These are phyloP conservation scores for Paulownia fortunei DNA, from an alignment of 257 asterid species.

Conservation along the genomic window DNA sequence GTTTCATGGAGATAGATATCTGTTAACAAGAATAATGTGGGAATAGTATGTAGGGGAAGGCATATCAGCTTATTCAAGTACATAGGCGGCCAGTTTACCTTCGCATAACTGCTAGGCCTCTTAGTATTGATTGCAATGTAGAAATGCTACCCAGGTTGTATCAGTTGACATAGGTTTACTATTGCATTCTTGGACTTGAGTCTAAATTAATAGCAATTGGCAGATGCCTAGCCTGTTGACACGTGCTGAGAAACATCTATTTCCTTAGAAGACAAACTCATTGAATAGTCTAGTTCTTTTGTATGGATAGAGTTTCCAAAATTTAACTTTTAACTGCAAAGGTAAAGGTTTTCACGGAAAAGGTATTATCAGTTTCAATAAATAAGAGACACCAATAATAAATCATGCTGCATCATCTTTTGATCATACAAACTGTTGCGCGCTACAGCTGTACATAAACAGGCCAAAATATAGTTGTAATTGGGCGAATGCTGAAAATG, in stretches of 20 bases:
- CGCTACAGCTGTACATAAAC: background rate
- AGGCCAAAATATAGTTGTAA: background rate
- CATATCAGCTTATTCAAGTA: background rate
- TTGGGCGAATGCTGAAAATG: background rate
- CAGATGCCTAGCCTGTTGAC: background rate
- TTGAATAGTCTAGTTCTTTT: background rate
- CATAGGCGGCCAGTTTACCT: background rate
- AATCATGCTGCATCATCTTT: background rate
- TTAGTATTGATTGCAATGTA: background rate
- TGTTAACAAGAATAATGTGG: background rate
- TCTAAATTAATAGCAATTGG: background rate
- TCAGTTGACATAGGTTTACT: background rate
- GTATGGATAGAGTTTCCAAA: background rate
- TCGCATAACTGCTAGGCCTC: background rate
- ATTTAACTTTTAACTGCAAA: background rate
- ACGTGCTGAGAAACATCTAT: background rate
- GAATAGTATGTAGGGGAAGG: background rate
- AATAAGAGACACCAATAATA: background rate
- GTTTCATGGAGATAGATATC: no score
- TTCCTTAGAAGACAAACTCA: background rate
- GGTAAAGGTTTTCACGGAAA: background rate
- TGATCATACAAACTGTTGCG: background rate
- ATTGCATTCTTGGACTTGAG: background rate
- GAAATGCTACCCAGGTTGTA: background rate
- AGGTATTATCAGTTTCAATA: background rate